Percentiles rank a stretch among this genome's conserved stretches.
These are phyloP conservation scores for Talaromyces pinophilus DNA, from an alignment of 2,329 filamentous ascomycete species.

Conservation along the genomic window DNA sequence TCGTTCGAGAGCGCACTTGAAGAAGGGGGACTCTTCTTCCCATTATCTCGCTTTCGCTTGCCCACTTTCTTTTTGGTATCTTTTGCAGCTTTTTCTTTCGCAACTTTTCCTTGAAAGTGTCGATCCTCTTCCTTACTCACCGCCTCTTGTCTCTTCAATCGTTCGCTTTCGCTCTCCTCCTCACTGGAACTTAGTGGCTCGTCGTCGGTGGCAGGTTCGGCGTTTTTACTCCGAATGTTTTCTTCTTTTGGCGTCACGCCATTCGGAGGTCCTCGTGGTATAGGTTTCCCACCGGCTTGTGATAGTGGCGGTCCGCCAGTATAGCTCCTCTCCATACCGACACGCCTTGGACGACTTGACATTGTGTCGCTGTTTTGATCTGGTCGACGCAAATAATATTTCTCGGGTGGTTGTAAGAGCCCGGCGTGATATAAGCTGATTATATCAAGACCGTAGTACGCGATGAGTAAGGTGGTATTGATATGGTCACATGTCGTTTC, in stretches of 20 bases:
- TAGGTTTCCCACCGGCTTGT: slow-evolving; percentile 22
- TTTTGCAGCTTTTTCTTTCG: not conserved
- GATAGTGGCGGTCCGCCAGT: slow-evolving; percentile 29
- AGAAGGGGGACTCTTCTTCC: not conserved
- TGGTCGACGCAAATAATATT: not conserved
- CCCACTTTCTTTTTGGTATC: not conserved
- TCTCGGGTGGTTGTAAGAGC: too few relatives aligned
- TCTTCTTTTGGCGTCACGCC: slow-evolving; percentile 7
- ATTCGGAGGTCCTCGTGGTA: slow-evolving; percentile 14
- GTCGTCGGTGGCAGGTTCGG: slow-evolving; percentile 37
- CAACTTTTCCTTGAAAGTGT: too few relatives aligned
- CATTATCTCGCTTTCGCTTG: slow-evolving; percentile 3
- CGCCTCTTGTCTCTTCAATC: slow-evolving; percentile 1
- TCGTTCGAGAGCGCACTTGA: not conserved
- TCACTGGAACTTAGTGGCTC: slow-evolving; percentile 40
- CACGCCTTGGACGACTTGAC: not conserved
- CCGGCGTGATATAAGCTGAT: not conserved
- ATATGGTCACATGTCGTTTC: not conserved
- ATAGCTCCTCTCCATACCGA: slow-evolving; percentile 4
- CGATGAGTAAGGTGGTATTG: not conserved
- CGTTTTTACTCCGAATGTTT: slow-evolving; percentile 9
- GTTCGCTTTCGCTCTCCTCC: slow-evolving; percentile 28
- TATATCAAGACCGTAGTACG: not conserved
- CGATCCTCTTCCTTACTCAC: not conserved
- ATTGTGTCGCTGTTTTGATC: not conserved